phyloP scores from a whole-genome alignment of 139 green algal species.

The Chlorella vulgaris region DNA sequence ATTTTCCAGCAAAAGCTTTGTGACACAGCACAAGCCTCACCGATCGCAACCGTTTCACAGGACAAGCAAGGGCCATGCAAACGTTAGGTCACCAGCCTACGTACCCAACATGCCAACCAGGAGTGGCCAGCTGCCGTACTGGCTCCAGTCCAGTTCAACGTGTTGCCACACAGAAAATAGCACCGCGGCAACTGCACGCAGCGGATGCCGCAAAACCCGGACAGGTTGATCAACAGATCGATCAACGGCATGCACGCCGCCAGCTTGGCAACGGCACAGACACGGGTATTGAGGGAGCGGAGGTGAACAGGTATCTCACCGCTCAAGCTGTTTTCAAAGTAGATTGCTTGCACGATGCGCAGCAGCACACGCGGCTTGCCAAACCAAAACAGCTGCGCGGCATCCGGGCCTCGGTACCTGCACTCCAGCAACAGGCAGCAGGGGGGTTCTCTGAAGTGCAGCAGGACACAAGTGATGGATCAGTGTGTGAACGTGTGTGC shows the following conservation, averaged over 20 bases:
- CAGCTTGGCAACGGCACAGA: no score
- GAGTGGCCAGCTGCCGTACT: conserved; percentile 4
- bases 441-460: background rate
- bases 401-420: conserved; percentile 7
- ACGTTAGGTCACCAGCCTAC: no score
- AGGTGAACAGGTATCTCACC: background rate
- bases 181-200: conserved; percentile 27
- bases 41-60: background rate
- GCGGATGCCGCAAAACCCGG: no score
- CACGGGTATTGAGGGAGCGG: conserved; percentile 4
- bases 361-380: conserved; percentile 39
- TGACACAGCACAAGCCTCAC: background rate
- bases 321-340: conserved; percentile 46
- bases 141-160: conserved; percentile 21
- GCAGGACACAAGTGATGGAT: no score
- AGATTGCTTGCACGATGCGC: conserved; percentile 40
- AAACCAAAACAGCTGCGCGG: conserved; percentile 45
- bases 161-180: conserved; percentile 40
- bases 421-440: background rate
- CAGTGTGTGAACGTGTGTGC: no score
- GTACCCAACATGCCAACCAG: conserved; percentile 17
- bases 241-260: no score
- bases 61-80: no score
- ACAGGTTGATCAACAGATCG: no score
- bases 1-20: no score